Percentiles rank a stretch among this genome's conserved stretches.
These are phyloP conservation scores for Knoxia roxburghii DNA, from an alignment of 257 asterid species.

Conservation along the genomic window DNA sequence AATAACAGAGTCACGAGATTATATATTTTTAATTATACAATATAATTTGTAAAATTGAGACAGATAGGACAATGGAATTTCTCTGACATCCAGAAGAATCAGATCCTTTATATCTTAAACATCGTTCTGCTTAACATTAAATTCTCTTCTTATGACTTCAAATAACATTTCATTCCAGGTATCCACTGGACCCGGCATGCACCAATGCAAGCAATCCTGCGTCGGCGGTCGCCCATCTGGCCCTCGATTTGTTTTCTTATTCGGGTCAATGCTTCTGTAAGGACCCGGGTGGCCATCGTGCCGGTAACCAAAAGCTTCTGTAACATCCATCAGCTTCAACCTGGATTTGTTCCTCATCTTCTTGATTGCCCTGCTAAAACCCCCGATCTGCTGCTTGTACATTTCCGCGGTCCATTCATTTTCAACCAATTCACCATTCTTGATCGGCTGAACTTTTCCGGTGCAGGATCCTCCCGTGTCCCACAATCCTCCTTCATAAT, in stretches of 20 bases:
- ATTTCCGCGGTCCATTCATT: conserved; percentile 66
- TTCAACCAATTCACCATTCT: conserved; percentile 52
- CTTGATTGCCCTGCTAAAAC: conserved; percentile 52
- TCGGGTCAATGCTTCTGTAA: conserved; percentile 75
- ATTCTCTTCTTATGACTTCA: conserved; percentile 63
- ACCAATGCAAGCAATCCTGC: conserved; percentile 99
- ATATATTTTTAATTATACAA: no score
- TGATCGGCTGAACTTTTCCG: conserved; percentile 60
- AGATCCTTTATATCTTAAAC: no score
- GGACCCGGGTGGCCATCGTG: conserved; percentile 99
- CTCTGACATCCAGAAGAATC: no score
- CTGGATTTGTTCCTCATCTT: conserved; percentile 61
- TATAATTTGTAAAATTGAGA: no score
- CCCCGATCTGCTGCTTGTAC: conserved; percentile 76
- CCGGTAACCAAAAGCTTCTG: conserved; percentile 61
- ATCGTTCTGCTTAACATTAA: conserved; percentile 20
- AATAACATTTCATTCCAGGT: conserved; percentile 86
- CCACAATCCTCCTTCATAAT: conserved; percentile 92
- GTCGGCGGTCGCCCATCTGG: conserved; percentile 94
- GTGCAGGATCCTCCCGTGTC: conserved; percentile 97
- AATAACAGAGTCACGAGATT: no score
- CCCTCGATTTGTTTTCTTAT: conserved; percentile 76
- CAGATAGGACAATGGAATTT: no score
- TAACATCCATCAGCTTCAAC: conserved; percentile 69
- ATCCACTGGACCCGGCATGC: conserved; percentile 99